These are phyloP conservation scores for Whalleya microplaca DNA, from an alignment of 2,329 filamentous ascomycete species.

Conservation along the genomic window DNA sequence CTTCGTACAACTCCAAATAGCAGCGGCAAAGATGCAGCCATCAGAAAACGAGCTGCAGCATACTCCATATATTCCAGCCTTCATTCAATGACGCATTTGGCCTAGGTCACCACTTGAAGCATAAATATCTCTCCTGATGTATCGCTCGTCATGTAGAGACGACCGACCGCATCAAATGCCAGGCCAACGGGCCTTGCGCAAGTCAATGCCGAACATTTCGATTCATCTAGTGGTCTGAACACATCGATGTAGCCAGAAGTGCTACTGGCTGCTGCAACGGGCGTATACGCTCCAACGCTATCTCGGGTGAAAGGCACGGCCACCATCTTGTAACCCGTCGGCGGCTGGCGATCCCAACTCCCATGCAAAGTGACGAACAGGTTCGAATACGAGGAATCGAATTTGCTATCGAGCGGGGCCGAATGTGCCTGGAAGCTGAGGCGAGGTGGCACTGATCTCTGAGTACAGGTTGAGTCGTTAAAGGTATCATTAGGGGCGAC, in stretches of 20 bases:
- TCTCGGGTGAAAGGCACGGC: conserved; percentile 40
- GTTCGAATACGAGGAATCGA: conserved; percentile 57
- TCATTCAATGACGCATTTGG: neutral
- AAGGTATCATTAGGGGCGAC: conserved; percentile 31
- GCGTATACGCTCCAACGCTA: conserved; percentile 31
- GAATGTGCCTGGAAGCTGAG: conserved; percentile 61
- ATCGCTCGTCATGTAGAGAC: conserved; percentile 59
- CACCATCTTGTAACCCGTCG: conserved; percentile 43
- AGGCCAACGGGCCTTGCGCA: conserved; percentile 59
- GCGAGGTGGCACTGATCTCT: conserved; percentile 41
- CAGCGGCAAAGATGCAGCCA: no score
- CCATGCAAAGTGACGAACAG: conserved; percentile 67
- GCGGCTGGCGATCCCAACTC: conserved; percentile 49
- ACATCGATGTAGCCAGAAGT: conserved; percentile 50
- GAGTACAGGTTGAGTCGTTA: conserved; percentile 30
- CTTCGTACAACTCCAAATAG: no score
- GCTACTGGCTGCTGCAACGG: conserved; percentile 38
- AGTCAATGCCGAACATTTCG: conserved; percentile 45
- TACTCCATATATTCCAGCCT: neutral
- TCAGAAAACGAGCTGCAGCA: no score
- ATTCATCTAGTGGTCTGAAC: conserved; percentile 51
- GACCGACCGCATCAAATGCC: conserved; percentile 43
- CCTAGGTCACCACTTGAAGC: conserved; percentile 6
- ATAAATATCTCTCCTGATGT: conserved; percentile 52
- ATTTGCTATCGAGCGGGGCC: conserved; percentile 67